Conservation (phyloP, 345 rosid species). For the Pugionium cornutum region DNA sequence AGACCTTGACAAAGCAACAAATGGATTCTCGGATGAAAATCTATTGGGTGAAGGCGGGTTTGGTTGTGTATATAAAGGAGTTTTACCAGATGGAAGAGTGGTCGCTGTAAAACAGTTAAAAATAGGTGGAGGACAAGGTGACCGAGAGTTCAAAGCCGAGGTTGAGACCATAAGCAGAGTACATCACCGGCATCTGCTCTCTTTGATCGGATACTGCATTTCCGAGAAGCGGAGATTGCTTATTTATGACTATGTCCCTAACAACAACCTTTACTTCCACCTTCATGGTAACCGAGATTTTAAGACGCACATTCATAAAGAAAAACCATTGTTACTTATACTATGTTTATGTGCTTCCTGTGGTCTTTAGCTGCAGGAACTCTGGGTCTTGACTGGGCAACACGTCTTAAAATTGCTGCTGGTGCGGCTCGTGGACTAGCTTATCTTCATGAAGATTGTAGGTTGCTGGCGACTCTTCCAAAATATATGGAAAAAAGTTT, state of each 20-base stretch:
- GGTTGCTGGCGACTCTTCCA: conserved; percentile 38
- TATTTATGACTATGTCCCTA: conserved; percentile 80
- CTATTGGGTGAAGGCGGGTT: conserved; percentile 95
- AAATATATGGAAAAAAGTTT: neutral
- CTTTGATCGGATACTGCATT: conserved; percentile 92
- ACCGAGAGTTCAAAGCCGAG: conserved; percentile 90
- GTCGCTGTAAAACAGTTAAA: conserved; percentile 89
- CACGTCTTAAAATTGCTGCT: conserved; percentile 73
- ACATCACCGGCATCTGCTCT: conserved; percentile 93
- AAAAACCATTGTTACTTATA: conserved; percentile 9
- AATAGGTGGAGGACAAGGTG: conserved; percentile 87
- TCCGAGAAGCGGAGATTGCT: conserved; percentile 78
- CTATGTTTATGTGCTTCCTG: conserved; percentile 5
- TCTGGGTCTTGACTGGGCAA: conserved; percentile 74
- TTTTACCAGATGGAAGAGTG: conserved; percentile 77
- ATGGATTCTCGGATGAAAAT: conserved; percentile 75
- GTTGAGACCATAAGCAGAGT: conserved; percentile 91
- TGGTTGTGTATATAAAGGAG: conserved; percentile 85
- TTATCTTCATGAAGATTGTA: conserved; percentile 98
- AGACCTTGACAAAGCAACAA: conserved; percentile 68
- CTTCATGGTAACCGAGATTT: conserved; percentile 68
- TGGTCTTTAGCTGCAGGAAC: conserved; percentile 54
- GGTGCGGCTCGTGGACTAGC: conserved; percentile 99
- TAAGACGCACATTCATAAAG: neutral
- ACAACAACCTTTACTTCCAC: conserved; percentile 86